Evolutionary conservation across 2,329 filamentous ascomycete genomes (phyloP).

Genomic region (Colletotrichum sp.): DNA sequence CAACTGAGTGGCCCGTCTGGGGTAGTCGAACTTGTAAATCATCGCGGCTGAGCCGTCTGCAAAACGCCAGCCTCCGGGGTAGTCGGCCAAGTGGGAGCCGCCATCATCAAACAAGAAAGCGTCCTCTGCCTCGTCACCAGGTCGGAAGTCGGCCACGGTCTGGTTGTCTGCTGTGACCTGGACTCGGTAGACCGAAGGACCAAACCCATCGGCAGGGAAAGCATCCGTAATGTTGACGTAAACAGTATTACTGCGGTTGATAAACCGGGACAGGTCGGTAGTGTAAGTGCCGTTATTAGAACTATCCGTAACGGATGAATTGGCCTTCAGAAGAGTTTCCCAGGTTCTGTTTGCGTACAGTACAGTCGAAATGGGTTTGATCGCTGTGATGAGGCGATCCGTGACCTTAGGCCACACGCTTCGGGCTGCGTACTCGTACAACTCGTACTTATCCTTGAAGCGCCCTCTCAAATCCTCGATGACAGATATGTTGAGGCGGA

Average conservation of each 20-base stretch:
- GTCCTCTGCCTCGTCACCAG: neutral
- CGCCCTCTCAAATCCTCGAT: neutral
- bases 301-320: neutral
- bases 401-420: neutral
- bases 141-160: neutral
- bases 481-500: neutral
- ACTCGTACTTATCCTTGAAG: neutral
- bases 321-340: neutral
- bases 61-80: constrained; percentile 1
- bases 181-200: neutral
- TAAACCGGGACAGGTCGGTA: neutral
- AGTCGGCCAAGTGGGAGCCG: neutral
- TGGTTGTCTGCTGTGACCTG: neutral
- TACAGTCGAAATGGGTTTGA: neutral
- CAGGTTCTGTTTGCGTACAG: neutral
- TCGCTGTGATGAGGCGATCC: neutral
- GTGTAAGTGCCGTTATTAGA: constrained; percentile 1
- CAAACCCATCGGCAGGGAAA: neutral
- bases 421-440: neutral
- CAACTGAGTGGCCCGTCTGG: neutral
- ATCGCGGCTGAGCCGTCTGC: neutral
- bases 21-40: neutral
- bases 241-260: neutral
- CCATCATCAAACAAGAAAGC: neutral
- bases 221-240: neutral